phyloP scores from a whole-genome alignment of 148 eudicot species.

The Fagopyrum tataricum region DNA sequence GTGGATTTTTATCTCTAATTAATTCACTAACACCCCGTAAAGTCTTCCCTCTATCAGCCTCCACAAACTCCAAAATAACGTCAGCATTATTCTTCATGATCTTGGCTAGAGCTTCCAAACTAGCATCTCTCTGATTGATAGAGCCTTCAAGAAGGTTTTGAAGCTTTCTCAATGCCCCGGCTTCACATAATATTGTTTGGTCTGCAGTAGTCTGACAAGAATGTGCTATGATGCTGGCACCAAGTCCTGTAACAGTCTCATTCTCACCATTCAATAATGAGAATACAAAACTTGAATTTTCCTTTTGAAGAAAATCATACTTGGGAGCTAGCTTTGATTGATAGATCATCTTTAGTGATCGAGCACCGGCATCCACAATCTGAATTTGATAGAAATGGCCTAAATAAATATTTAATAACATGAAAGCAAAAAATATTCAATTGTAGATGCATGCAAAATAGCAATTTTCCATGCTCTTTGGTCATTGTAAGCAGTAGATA shows the following conservation, averaged over 20 bases:
- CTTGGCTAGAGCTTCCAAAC: constrained; percentile 77
- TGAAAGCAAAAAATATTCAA: background rate
- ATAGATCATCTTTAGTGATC: constrained; percentile 88
- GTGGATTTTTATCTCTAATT: constrained; percentile 56
- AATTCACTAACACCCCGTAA: constrained; percentile 56
- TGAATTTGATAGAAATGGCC: constrained; percentile 24
- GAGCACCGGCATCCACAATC: constrained; percentile 93
- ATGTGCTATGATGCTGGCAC: constrained; percentile 82
- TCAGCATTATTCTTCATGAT: constrained; percentile 57
- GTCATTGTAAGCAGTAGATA: background rate
- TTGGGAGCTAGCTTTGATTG: constrained; percentile 90
- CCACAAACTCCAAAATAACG: constrained; percentile 49
- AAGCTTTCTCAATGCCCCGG: constrained; percentile 73
- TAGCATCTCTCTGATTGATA: constrained; percentile 75
- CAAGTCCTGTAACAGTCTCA: constrained; percentile 90
- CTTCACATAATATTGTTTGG: constrained; percentile 65
- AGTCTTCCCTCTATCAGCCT: constrained; percentile 57
- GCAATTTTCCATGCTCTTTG: background rate
- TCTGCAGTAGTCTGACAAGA: constrained; percentile 70
- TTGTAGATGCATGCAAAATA: background rate
- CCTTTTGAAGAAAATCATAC: constrained; percentile 55
- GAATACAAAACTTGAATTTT: constrained; percentile 62
- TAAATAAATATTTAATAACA: background rate
- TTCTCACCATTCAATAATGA: constrained; percentile 68
- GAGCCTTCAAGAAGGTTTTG: constrained; percentile 67